Base-by-base conservation (phyloP, 805 yeast genomes). In the Yarrowia osloensis region DNA sequence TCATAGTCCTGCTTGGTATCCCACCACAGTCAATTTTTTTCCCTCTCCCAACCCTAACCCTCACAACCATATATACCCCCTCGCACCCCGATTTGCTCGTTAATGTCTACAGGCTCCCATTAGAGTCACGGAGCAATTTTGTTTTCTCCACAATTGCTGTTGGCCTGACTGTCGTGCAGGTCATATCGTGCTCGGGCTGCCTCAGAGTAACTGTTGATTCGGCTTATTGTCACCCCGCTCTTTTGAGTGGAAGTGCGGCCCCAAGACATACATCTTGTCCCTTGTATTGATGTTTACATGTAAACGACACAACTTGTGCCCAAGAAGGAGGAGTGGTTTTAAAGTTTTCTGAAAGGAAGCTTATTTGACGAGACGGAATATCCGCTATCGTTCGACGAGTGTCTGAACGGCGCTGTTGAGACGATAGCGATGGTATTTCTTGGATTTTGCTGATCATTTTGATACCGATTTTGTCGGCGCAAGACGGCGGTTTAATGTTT, bases 171-270 rank as follows among this genome's bases (percentile, higher is more conserved):
- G 66, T 61, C 54, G 66, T 61, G 66, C 54, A 31, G 52, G 66
- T 61, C 66, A 61, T 44, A n/a, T 61, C 66, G 66, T 61, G 66
- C 66, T 61, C 66, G 66, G 66, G 66, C 40, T 61, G 66, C 54
- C 66, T 61, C 54, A 61, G 66, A 61, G 15, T 61, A 61, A 61
- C 54, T 61, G 66, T 61, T 61, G 66, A 61, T 61, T 61, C 66
- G 66, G 66, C 66, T 62, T 24, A 62, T 47, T 47, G 55, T 33
- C 61, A 62, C 62, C 61, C 61, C 55, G 66, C 61, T 44, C 61
- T 47, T 33, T 62, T 49, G 42, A 49, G 66, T 49, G 40, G 62
- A 33, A 49, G 66, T 62, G 61, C 66, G 61, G 66, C 66, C 66
- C 26, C 55, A 62, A 62, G 42, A 44, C 61, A 33, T 49, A 47